A percentile compares a stretch with the other conserved stretches of the same genome.
Conservation (phyloP, 1,139 yeast species). For the Lodderomyces orthopsilosis region DNA sequence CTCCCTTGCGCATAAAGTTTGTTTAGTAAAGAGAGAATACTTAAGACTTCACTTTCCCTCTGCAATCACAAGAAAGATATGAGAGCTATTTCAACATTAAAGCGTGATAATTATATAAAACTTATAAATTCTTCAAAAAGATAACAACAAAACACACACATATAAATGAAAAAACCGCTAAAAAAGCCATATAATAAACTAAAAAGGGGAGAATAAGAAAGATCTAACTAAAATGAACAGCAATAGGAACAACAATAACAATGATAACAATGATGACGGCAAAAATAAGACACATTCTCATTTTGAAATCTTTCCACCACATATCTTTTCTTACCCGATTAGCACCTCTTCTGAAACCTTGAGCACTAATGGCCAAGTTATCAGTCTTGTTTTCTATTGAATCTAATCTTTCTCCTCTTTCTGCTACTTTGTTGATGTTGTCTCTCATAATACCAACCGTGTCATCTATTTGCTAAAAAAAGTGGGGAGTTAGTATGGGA, state of each 20-base stretch:
- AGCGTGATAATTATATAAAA: not conserved
- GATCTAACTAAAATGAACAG: constrained; percentile 67
- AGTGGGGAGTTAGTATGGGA: constrained; percentile 18
- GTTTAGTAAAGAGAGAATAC: too few relatives aligned
- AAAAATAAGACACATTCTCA: constrained; percentile 87
- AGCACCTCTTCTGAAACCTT: constrained; percentile 95
- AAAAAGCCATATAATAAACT: not conserved
- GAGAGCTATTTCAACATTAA: too few relatives aligned
- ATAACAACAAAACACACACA: not conserved
- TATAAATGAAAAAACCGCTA: not conserved
- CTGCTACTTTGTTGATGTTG: constrained; percentile 93
- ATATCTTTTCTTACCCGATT: constrained; percentile 96
- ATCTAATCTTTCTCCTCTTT: constrained; percentile 90
- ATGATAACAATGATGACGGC: constrained; percentile 77
- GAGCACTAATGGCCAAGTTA: constrained; percentile 88
- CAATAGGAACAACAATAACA: constrained; percentile 92
- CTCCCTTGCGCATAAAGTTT: too few relatives aligned
- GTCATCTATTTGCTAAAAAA: constrained; percentile 82
- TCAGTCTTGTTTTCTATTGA: constrained; percentile 93
- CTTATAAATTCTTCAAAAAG: not conserved
- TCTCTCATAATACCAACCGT: constrained; percentile 98
- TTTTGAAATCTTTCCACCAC: constrained; percentile 99
- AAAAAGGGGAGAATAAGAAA: not conserved
- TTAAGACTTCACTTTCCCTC: too few relatives aligned
- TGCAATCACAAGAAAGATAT: not conserved